Evolutionary conservation across 2,329 filamentous ascomycete species (phyloP), one percentile per base, ranked within the genome.

Genomic region (Nothophaeocryptopus gaeumannii): DNA sequence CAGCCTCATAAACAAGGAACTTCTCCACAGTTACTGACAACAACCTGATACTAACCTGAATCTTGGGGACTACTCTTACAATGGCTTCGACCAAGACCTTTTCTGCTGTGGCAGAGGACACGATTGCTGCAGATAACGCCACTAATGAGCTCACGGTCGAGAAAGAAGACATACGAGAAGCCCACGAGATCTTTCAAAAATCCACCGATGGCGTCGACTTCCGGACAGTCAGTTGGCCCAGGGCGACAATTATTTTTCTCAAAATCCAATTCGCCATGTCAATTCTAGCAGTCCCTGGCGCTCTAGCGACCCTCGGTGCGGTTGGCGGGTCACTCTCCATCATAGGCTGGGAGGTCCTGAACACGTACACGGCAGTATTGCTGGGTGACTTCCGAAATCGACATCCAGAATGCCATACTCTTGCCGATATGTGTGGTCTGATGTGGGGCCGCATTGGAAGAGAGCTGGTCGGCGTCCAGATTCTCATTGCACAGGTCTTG

Each of bases 401-500:
- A 16, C 73, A 79, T 45, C 71, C 75, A 1, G 70, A 72, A 15
- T 78, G 76, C 51, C 77, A 80, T 55, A 72, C 68, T 11, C 73
- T 78, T 38, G 71, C 75, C 16, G 78, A 83, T 51, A 83, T 84
- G 79, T 78, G 76, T 2, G 65, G 77, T 20, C 67, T 78, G 0
- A 72, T 83, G 0, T 78, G 79, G 1, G 80, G 79, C 0, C 60
- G 63, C 2, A 66, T 76, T 53, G 59, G 78, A 5, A 74, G 73
- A 45, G 80, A 84, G 60, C 39, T 82, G 1, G 71, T 74, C 9
- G 80, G 80, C 0, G 55, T 75, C 1, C 62, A 83, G 2, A 83
- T 83, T 64, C 72, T 82, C 10, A 64, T 81, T 5, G 77, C 76
- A 5, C 81, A 79, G 50, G 71, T 81, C 45, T 75, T 83, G 15